Evolutionary conservation across 1,139 yeast species (phyloP), one percentile per base, ranked within the genome.

Genomic region (Zygoascus hellenicus): DNA sequence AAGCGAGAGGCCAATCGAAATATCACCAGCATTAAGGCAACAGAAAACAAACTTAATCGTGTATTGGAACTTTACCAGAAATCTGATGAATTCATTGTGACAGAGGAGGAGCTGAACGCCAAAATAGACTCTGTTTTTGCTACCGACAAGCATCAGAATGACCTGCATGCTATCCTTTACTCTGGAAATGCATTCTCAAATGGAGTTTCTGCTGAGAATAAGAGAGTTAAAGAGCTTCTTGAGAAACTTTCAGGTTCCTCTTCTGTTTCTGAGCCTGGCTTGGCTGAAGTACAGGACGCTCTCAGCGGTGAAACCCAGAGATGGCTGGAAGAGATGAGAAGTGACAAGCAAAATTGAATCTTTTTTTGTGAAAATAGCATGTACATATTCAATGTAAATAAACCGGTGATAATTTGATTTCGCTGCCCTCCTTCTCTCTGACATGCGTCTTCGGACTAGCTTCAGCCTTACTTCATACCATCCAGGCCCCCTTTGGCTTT

Each of bases 61-160:
- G 66, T 89, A 45, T 70, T 89, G 52, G 83, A 78, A 54, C 72
- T 88, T 54, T 88, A 85, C 64, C 90, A 88, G 60, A 77, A 81
- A 11, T 72, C 94, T 1, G 73, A 77, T 33, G 72, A 75, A 48
- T 86, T 77, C 65, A 82, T 83, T 53, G 75, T 83, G 45, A 80
- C 80, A 34, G 87, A 80, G 62, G 78, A 74, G 46, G 81, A 80
- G 62, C 73, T 83, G 52, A 78, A 78, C 42, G 67, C 65, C 29
- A 77, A 80, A 47, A 77, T 83, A 44, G 73, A 72, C 48, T 71
- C 72, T 32, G 84, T 83, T 19, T 82, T 82, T 57, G 37, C 46
- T 13, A 42, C 17, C 13, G 46, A 39, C 6, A 34, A 35, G 14
- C 22, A 36, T 29, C 39, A 36, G 14, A 36, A 29, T 29, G 39